phyloP scores from a whole-genome alignment of 805 yeast genomes.

The Metschnikowia borealis region DNA sequence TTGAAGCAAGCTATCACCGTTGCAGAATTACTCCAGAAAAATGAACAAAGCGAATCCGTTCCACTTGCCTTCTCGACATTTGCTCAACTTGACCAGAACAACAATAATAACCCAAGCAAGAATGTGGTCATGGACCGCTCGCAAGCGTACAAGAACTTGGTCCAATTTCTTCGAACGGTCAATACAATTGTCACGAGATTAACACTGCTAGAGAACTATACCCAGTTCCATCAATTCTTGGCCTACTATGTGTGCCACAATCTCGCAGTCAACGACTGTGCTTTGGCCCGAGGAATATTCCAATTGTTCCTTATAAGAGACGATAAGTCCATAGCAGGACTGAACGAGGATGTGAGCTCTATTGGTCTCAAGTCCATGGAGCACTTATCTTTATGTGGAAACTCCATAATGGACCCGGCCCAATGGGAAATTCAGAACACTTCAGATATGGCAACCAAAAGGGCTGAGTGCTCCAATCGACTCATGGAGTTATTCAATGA shows the following conservation, averaged over 20 bases:
- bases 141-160: constrained; percentile 21
- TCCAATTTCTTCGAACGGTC: constrained; percentile 20
- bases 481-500: constrained; percentile 26
- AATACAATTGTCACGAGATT: constrained; percentile 18
- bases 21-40: neutral
- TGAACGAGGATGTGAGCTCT: constrained; percentile 27
- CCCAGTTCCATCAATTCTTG: constrained; percentile 28
- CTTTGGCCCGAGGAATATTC: constrained; percentile 58
- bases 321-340: constrained; percentile 56
- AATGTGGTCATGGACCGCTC: constrained; percentile 21
- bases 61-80: constrained; percentile 28
- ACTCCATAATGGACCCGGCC: constrained; percentile 26
- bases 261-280: constrained; percentile 28
- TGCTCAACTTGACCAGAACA: constrained; percentile 33
- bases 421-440: constrained; percentile 19
- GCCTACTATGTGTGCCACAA: constrained; percentile 24
- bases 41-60: constrained; percentile 1
- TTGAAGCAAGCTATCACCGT: neutral
- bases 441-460: constrained; percentile 2
- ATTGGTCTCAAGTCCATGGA: constrained; percentile 36
- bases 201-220: constrained; percentile 15
- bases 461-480: constrained; percentile 9
- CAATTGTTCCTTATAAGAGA: constrained; percentile 62
- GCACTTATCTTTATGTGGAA: constrained; percentile 36
- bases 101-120: constrained; percentile 37